phyloP scores from a whole-genome alignment of 805 yeast species.

The Pichia thaimueangensis region DNA sequence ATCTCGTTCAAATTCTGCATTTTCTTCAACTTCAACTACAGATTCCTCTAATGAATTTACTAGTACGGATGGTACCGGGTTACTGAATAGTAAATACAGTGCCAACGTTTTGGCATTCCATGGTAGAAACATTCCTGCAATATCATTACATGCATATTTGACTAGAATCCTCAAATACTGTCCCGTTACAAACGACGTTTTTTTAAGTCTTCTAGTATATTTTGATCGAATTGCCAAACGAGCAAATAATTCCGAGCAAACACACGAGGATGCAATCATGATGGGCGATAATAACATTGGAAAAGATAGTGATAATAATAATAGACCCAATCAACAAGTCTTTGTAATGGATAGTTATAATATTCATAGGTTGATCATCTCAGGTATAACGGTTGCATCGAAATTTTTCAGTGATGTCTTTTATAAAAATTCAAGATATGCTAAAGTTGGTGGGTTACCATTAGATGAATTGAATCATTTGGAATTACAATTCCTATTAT shows the following conservation, averaged over 20 bases:
- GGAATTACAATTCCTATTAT: constrained; percentile 79
- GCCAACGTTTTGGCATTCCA: constrained; percentile 83
- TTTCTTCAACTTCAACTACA: background rate
- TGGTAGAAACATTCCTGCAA: constrained; percentile 96
- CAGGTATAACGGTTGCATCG: constrained; percentile 92
- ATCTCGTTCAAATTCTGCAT: background rate
- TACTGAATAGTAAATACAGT: constrained; percentile 39
- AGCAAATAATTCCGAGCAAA: constrained; percentile 44
- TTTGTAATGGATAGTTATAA: constrained; percentile 96
- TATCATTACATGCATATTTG: constrained; percentile 81
- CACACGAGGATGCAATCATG: constrained; percentile 20
- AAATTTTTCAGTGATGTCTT: constrained; percentile 93
- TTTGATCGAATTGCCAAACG: constrained; percentile 89
- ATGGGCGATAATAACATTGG: constrained; percentile 9
- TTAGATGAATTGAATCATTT: constrained; percentile 87
- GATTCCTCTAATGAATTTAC: constrained; percentile 6
- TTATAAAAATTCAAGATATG: constrained; percentile 89
- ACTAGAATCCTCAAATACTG: constrained; percentile 91
- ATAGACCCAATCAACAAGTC: constrained; percentile 41
- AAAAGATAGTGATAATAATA: constrained; percentile 10
- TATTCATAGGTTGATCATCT: constrained; percentile 86
- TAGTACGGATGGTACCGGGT: constrained; percentile 16
- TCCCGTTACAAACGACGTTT: constrained; percentile 97
- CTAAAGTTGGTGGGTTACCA: constrained; percentile 93
- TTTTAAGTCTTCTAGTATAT: constrained; percentile 80